Percentiles rank a stretch among this genome's conserved stretches.
Evolutionary conservation across 1,284 basidiomycete genomes (phyloP).

Genomic region (Trichosporon asahii): DNA sequence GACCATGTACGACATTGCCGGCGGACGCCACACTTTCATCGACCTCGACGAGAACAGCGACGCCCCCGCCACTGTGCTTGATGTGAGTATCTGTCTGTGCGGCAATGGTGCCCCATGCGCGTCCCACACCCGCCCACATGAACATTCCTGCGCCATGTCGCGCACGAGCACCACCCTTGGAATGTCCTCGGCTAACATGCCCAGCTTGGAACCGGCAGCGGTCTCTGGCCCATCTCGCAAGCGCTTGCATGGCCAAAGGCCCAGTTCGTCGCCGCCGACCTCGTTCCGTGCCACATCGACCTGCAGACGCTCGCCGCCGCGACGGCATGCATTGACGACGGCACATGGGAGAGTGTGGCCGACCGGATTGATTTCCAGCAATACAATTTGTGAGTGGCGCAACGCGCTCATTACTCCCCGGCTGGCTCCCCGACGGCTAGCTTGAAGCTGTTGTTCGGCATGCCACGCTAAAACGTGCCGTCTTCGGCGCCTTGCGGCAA

Average conservation of each 20-base stretch:
- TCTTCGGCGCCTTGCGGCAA: neutral
- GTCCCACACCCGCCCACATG: neutral
- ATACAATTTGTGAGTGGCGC: conserved; percentile 43
- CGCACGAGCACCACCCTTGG: neutral
- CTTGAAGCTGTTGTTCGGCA: neutral
- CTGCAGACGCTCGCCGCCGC: conserved; percentile 27
- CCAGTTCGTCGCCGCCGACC: conserved; percentile 44
- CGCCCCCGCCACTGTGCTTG: conserved; percentile 38
- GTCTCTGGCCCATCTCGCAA: conserved; percentile 49
- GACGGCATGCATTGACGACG: conserved; percentile 19
- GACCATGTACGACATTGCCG: conserved; percentile 40
- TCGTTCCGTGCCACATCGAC: conserved; percentile 43
- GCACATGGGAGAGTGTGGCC: conserved; percentile 41
- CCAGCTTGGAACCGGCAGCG: conserved; percentile 47
- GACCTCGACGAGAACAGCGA: conserved; percentile 23
- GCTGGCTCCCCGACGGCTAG: neutral
- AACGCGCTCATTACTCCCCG: neutral
- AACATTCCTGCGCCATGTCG: neutral
- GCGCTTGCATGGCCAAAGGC: conserved; percentile 42
- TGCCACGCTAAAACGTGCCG: neutral
- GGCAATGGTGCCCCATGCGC: neutral
- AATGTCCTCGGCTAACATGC: neutral
- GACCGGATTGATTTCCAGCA: conserved; percentile 42
- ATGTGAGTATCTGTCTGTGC: conserved; percentile 36
- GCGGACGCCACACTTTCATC: conserved; percentile 40